These are phyloP conservation scores for Rhodotorula graminis DNA, from an alignment of 768 basidiomycete genomes.

Conservation along the genomic window DNA sequence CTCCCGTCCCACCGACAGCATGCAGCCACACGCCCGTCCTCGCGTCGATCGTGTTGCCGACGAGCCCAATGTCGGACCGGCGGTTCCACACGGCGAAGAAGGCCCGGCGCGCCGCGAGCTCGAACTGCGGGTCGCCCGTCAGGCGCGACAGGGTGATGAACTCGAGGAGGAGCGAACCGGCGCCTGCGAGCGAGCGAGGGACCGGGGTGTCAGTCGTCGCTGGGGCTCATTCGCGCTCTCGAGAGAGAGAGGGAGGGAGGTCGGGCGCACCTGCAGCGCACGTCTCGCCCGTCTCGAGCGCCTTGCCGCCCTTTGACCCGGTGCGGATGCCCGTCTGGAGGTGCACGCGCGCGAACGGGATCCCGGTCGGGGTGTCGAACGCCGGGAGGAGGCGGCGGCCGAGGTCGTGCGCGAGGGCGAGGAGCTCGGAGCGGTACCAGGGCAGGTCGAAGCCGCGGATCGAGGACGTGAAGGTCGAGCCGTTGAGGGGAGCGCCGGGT, in stretches of 20 bases:
- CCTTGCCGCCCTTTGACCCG: conserved; percentile 17
- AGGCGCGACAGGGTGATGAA: conserved; percentile 88
- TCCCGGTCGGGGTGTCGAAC: conserved; percentile 80
- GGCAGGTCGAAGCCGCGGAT: conserved; percentile 45
- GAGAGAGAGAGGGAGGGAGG: conserved; percentile 9
- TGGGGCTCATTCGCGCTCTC: no score
- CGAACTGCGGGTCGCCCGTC: conserved; percentile 83
- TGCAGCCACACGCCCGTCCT: conserved; percentile 42
- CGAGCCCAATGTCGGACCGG: conserved; percentile 71
- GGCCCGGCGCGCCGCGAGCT: conserved; percentile 79
- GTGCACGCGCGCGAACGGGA: conserved; percentile 81
- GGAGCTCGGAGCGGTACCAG: conserved; percentile 72
- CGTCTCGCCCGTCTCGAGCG: conserved; percentile 26
- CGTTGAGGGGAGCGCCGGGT: neutral
- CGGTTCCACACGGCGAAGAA: conserved; percentile 94
- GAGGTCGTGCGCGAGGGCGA: conserved; percentile 77
- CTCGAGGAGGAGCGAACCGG: conserved; percentile 86
- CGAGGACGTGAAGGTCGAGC: conserved; percentile 2
- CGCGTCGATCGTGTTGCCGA: conserved; percentile 83
- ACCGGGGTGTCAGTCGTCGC: conserved; percentile 68
- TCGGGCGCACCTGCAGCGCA: conserved; percentile 21
- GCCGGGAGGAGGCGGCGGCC: conserved; percentile 82
- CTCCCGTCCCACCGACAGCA: conserved; percentile 69
- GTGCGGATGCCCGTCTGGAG: conserved; percentile 29
- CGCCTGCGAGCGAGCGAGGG: conserved; percentile 88